These are phyloP conservation scores for Mortierella antarctica DNA, from an alignment of 192 early-diverging fungal species.

Conservation along the genomic window DNA sequence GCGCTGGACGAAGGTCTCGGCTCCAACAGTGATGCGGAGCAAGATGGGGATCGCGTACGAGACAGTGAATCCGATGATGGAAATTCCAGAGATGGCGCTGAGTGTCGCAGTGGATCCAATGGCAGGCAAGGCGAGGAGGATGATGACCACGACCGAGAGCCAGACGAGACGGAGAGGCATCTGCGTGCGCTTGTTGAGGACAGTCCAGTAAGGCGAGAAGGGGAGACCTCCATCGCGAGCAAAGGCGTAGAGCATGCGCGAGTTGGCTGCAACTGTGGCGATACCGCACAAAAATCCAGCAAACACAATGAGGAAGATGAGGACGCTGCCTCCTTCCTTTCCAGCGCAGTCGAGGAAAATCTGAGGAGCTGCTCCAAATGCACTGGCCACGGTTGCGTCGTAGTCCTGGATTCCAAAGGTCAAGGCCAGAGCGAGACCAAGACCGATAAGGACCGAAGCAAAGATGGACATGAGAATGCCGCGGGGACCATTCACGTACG, in stretches of 20 bases:
- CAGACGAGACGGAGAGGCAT: slow-evolving; percentile 55
- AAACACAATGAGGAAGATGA: slow-evolving; percentile 58
- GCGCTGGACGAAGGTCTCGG: slow-evolving; percentile 51
- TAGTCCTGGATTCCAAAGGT: slow-evolving; percentile 57
- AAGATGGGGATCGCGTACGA: slow-evolving; percentile 56
- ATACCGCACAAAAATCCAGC: slow-evolving; percentile 59
- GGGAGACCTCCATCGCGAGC: slow-evolving; percentile 63
- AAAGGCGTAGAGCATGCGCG: slow-evolving; percentile 62
- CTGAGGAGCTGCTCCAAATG: slow-evolving; percentile 46
- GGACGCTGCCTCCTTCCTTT: slow-evolving; percentile 33
- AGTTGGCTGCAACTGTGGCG: slow-evolving; percentile 56
- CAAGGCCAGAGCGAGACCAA: slow-evolving; percentile 51
- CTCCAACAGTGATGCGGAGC: slow-evolving; percentile 50
- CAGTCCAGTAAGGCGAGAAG: slow-evolving; percentile 41
- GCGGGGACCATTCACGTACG: slow-evolving; percentile 50
- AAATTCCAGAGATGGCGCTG: slow-evolving; percentile 55
- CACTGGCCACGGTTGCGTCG: slow-evolving; percentile 28
- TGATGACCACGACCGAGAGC: slow-evolving; percentile 43
- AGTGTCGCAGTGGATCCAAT: slow-evolving; percentile 54
- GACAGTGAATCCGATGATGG: slow-evolving; percentile 53
- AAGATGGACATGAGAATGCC: slow-evolving; percentile 53
- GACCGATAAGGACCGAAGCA: slow-evolving; percentile 43
- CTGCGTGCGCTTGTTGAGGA: slow-evolving; percentile 48
- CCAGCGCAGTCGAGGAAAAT: slow-evolving; percentile 60
- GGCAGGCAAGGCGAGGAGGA: slow-evolving; percentile 50